Percentiles rank a stretch among this genome's conserved stretches.
phyloP scores from a whole-genome alignment of 257 asterid species.

The Solanum chmielewskii region DNA sequence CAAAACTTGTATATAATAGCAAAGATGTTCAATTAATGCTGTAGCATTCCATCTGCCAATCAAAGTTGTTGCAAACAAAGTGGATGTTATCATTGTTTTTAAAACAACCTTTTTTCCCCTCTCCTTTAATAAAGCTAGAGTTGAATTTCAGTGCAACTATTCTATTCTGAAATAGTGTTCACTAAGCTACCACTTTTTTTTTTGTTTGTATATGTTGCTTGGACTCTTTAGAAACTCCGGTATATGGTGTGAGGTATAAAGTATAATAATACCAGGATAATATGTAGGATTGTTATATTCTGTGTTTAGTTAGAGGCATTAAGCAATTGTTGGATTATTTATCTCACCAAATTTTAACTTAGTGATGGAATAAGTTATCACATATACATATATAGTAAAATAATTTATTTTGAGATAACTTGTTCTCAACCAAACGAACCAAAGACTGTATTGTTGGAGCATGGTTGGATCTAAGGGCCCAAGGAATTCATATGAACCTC shows the following conservation, averaged over 20 bases:
- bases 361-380: too few relatives aligned
- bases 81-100: neutral
- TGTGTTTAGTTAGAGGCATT: too few relatives aligned
- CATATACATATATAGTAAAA: too few relatives aligned
- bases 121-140: neutral
- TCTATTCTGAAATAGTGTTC: neutral
- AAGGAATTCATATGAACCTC: neutral
- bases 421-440: neutral
- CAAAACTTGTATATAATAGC: neutral
- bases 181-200: neutral
- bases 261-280: too few relatives aligned
- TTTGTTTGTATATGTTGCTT: fast-evolving
- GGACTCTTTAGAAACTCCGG: neutral
- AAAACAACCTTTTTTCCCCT: neutral
- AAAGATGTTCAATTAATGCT: neutral
- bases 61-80: neutral
- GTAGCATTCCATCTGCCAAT: neutral
- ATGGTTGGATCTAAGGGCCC: neutral
- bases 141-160: neutral
- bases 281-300: too few relatives aligned
- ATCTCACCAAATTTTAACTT: too few relatives aligned
- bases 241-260: too few relatives aligned
- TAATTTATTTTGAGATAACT: too few relatives aligned
- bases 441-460: too few relatives aligned
- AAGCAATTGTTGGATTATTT: too few relatives aligned